Evolutionary conservation across 257 asterid genomes (phyloP).

Genomic region (Nemophila menziesii): DNA sequence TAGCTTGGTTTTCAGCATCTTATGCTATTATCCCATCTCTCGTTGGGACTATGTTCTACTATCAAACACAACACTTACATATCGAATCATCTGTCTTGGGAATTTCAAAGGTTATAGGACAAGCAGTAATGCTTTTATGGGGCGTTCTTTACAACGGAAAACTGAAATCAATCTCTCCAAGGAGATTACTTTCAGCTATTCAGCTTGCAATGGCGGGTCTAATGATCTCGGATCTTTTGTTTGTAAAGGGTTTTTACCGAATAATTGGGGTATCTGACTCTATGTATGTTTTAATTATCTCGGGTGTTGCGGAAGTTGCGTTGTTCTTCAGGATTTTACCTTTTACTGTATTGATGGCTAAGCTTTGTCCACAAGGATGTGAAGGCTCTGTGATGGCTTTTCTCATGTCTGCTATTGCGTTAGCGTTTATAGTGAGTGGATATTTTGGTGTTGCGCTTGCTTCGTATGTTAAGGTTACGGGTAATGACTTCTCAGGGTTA

Average conservation of each 20-base stretch:
- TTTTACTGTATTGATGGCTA: conserved; percentile 64
- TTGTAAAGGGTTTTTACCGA: conserved; percentile 64
- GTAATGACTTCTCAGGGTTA: conserved; percentile 64
- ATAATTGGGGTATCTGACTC: conserved; percentile 64
- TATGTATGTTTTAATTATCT: conserved; percentile 48
- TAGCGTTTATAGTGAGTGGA: conserved; percentile 69
- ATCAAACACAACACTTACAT: conserved; percentile 74
- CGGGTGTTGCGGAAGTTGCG: conserved; percentile 75
- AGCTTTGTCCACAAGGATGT: conserved; percentile 83
- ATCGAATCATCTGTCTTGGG: conserved; percentile 78
- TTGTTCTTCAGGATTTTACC: conserved; percentile 82
- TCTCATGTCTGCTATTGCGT: conserved; percentile 72
- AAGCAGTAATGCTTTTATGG: conserved; percentile 87
- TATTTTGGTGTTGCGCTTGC: conserved; percentile 81
- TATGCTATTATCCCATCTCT: conserved; percentile 74
- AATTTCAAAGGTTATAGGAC: conserved; percentile 83
- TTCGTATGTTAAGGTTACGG: conserved; percentile 40
- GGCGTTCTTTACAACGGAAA: conserved; percentile 50
- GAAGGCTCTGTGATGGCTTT: conserved; percentile 97
- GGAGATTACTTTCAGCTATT: conserved; percentile 54
- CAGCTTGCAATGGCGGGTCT: conserved; percentile 53
- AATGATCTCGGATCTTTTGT: conserved; percentile 60
- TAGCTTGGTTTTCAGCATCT: conserved; percentile 71
- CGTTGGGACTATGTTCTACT: conserved; percentile 87
- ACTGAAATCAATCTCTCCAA: conserved; percentile 59